A percentile compares a stretch with the other conserved stretches of the same genome.
Evolutionary conservation across 2,329 filamentous ascomycete genomes (phyloP).

Genomic region (Cordyceps fumosorosea): DNA sequence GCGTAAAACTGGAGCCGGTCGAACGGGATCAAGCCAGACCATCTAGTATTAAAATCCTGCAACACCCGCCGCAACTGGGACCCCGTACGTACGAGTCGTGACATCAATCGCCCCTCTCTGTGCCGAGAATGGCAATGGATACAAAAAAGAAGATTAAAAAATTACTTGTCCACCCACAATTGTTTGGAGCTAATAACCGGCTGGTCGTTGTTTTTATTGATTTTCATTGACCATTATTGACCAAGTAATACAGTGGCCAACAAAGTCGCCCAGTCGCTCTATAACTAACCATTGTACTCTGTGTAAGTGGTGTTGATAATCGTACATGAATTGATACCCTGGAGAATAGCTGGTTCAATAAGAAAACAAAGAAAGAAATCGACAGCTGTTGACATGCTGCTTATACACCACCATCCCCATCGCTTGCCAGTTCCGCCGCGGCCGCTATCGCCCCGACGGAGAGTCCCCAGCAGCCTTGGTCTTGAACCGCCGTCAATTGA

Average conservation of each 20-base stretch:
- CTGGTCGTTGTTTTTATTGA: background rate
- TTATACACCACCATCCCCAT: background rate
- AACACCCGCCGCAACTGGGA: background rate
- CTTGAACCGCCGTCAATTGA: background rate
- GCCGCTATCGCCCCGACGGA: background rate
- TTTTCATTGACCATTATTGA: too few relatives aligned
- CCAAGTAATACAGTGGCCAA: background rate
- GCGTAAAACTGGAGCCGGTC: background rate
- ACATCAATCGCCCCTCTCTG: slow-evolving; percentile 3
- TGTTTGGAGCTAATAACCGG: background rate
- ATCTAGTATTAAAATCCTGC: background rate
- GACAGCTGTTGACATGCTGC: background rate
- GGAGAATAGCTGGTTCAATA: background rate
- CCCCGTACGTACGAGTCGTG: slow-evolving; percentile 6
- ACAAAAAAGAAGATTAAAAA: slow-evolving; percentile 3
- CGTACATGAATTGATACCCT: background rate
- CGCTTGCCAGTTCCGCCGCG: background rate
- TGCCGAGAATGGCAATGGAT: slow-evolving; percentile 4
- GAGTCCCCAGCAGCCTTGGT: background rate
- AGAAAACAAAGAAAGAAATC: background rate
- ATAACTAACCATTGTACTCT: background rate
- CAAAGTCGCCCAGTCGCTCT: background rate
- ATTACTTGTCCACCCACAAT: background rate
- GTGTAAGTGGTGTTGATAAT: background rate
- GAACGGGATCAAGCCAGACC: background rate